A percentile compares a stretch with the other conserved stretches of the same genome.
phyloP scores from a whole-genome alignment of 768 basidiomycete genomes.

The Pulveroboletus sp. region DNA sequence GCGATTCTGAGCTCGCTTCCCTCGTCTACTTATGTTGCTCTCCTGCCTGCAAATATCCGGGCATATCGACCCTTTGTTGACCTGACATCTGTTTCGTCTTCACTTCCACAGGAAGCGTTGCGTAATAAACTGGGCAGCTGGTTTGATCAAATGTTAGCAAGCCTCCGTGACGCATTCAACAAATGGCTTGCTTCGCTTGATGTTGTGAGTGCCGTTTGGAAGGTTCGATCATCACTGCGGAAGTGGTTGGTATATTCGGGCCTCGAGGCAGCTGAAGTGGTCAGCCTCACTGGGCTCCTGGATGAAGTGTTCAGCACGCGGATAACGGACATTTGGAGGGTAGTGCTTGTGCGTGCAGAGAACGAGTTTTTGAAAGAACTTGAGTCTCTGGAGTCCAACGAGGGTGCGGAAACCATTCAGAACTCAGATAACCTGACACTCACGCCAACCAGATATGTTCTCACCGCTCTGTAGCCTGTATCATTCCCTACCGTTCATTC shows the following conservation, averaged over 20 bases:
- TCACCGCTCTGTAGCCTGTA: constrained; percentile 57
- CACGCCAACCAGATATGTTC: constrained; percentile 36
- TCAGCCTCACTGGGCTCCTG: constrained; percentile 39
- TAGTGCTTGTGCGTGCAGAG: constrained; percentile 40
- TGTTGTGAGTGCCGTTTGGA: constrained; percentile 69
- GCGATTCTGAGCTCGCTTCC: constrained; percentile 66
- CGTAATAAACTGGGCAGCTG: constrained; percentile 51
- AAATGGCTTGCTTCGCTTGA: constrained; percentile 58
- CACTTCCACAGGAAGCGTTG: constrained; percentile 42
- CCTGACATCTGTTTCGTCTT: constrained; percentile 52
- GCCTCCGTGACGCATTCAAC: constrained; percentile 41
- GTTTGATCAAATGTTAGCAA: constrained; percentile 51
- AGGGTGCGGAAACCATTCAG: constrained; percentile 13
- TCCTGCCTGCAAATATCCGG: constrained; percentile 66
- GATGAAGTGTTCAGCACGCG: constrained; percentile 53
- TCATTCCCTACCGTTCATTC: constrained; percentile 44
- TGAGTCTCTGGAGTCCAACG: constrained; percentile 15
- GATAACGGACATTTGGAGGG: constrained; percentile 56
- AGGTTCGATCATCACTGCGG: constrained; percentile 48
- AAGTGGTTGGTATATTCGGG: constrained; percentile 41
- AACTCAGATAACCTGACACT: constrained; percentile 4
- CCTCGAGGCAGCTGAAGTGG: constrained; percentile 47
- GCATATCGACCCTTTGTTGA: constrained; percentile 87
- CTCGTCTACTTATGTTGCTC: constrained; percentile 76
- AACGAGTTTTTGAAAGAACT: constrained; percentile 45